Percentiles rank a stretch among this genome's conserved stretches.
These are phyloP conservation scores for Saccharomycopsis malanga DNA, from an alignment of 805 yeast species.

Conservation along the genomic window DNA sequence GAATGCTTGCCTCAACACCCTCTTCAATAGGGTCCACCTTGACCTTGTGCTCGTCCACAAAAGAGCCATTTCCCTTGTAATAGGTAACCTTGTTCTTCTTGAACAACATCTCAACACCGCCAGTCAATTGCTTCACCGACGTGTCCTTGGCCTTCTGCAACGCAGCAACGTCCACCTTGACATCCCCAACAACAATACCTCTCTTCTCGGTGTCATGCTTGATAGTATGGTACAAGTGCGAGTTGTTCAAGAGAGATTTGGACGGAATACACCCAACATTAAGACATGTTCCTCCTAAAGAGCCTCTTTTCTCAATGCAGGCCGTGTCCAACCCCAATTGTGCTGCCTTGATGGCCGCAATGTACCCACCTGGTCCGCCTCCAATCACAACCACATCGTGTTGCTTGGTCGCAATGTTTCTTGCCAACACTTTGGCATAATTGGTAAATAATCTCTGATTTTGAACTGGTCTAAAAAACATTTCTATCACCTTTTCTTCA, in stretches of 20 bases:
- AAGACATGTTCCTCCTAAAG: constrained; percentile 95
- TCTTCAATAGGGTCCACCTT: constrained; percentile 82
- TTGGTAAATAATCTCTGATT: constrained; percentile 7
- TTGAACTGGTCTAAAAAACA: constrained; percentile 9
- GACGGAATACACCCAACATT: constrained; percentile 99
- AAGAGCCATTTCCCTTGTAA: constrained; percentile 89
- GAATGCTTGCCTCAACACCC: constrained; percentile 57
- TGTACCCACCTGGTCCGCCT: constrained; percentile 99
- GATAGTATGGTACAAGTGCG: constrained; percentile 86
- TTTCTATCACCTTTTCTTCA: too few relatives aligned
- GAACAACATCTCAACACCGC: constrained; percentile 91
- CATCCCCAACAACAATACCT: constrained; percentile 85
- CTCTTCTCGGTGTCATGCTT: constrained; percentile 75
- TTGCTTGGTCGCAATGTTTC: constrained; percentile 36
- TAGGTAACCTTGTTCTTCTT: constrained; percentile 93
- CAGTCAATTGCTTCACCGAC: constrained; percentile 81
- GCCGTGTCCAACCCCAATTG: constrained; percentile 93
- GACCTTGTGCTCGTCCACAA: constrained; percentile 71
- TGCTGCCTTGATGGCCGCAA: constrained; percentile 98
- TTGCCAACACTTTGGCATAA: constrained; percentile 19
- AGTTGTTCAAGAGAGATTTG: constrained; percentile 89
- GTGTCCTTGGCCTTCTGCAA: constrained; percentile 90
- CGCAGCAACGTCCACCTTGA: constrained; percentile 62
- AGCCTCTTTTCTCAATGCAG: constrained; percentile 94
- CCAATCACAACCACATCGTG: constrained; percentile 95